Conservation (phyloP, 139 green algal species). For the Medakamo hakoo region DNA sequence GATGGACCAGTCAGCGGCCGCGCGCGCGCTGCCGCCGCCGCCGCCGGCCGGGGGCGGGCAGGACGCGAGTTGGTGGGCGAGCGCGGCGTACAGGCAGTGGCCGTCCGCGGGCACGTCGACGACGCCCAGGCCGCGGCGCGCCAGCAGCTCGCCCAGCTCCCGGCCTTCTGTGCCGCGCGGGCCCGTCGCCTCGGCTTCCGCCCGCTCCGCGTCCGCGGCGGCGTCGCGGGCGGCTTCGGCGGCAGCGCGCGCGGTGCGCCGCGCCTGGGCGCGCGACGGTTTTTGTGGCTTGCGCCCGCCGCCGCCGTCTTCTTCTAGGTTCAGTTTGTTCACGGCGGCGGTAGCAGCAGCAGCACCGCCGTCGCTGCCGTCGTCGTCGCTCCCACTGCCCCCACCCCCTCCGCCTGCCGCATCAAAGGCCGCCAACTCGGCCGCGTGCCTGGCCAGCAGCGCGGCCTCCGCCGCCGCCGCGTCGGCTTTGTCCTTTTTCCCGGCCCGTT, state of each 20-base stretch:
- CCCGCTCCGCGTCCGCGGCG: constrained; percentile 65
- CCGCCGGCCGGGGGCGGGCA: no score
- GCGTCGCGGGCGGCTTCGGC: constrained; percentile 58
- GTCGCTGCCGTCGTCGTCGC: constrained; percentile 4
- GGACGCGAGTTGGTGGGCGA: constrained; percentile 17
- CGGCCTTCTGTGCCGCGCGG: constrained; percentile 43
- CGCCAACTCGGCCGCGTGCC: constrained; percentile 43
- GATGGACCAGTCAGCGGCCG: not conserved
- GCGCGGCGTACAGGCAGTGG: constrained; percentile 81
- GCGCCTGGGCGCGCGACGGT: not conserved
- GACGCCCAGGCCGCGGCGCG: constrained; percentile 44
- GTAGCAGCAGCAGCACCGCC: constrained; percentile 2
- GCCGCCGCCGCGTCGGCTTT: constrained; percentile 49
- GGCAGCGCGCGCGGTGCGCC: no score
- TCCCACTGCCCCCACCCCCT: constrained; percentile 44
- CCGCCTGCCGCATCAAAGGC: constrained; percentile 35
- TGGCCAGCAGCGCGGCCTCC: constrained; percentile 30
- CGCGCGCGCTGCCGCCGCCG: not conserved
- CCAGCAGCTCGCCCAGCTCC: constrained; percentile 38
- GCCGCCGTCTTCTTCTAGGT: constrained; percentile 6
- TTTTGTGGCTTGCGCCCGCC: not conserved
- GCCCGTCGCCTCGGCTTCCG: constrained; percentile 34
- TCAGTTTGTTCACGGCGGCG: constrained; percentile 13
- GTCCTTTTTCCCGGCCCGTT: constrained; percentile 55
- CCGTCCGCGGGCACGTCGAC: constrained; percentile 74